phyloP scores from a whole-genome alignment of 768 basidiomycete genomes.

The Lyophyllum decastes region DNA sequence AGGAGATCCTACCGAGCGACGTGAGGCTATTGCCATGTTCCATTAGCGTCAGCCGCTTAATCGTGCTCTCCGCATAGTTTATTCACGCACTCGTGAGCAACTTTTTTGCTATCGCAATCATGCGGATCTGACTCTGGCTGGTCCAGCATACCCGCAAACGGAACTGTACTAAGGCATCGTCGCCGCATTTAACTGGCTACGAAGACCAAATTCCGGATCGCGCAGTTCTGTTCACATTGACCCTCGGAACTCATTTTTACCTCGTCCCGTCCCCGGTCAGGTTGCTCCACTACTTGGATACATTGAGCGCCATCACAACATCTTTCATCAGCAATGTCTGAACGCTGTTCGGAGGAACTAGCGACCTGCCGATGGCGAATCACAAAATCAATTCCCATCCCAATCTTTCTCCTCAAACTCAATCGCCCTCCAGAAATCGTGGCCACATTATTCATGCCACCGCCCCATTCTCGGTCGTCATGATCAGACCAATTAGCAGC shows the following conservation, averaged over 20 bases:
- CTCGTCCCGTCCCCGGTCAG: neutral
- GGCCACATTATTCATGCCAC: neutral
- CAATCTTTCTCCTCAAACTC: neutral
- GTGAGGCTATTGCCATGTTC: slow-evolving; percentile 8
- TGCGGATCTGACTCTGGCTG: neutral
- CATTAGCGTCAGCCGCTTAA: neutral
- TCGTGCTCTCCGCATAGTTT: neutral
- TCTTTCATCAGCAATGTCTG: neutral
- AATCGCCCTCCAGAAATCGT: neutral
- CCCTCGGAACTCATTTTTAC: neutral
- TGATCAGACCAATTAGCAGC: neutral
- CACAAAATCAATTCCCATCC: too few species aligned
- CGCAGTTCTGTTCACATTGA: neutral
- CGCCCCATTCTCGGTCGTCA: neutral
- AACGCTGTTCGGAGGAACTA: neutral
- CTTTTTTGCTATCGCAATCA: too few species aligned
- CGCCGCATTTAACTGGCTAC: neutral
- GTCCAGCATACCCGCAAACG: neutral
- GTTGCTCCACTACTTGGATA: neutral
- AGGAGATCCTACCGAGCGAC: slow-evolving; percentile 16
- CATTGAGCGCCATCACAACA: neutral
- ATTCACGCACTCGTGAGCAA: slow-evolving; percentile 10
- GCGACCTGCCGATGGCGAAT: too few species aligned
- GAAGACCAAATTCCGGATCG: neutral
- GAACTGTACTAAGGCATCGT: neutral